Evolutionary conservation across 441 rosid species (phyloP).

Genomic region (Rhodomyrtus psidioides): DNA sequence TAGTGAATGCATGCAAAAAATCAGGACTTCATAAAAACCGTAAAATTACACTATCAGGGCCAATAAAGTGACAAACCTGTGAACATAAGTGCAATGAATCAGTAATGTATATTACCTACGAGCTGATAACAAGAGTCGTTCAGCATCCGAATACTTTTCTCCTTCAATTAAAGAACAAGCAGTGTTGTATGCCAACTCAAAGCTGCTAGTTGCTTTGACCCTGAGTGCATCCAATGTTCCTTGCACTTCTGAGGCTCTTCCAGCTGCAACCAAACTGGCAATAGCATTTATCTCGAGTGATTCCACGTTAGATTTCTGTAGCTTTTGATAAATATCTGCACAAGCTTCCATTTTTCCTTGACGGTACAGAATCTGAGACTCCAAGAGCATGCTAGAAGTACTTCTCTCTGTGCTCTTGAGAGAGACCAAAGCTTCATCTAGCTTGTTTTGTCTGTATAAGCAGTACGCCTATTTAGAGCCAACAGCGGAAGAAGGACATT

Average conservation of each 20-base stretch:
- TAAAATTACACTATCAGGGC: neutral
- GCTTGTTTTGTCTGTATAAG: slow-evolving; percentile 77
- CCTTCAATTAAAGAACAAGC: slow-evolving; percentile 79
- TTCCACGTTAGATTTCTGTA: slow-evolving; percentile 50
- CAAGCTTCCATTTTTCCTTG: slow-evolving; percentile 66
- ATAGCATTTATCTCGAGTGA: slow-evolving; percentile 54
- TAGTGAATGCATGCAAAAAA: neutral
- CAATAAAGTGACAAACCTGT: neutral
- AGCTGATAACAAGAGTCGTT: slow-evolving; percentile 74
- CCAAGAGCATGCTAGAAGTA: slow-evolving; percentile 50
- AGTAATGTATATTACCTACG: slow-evolving; percentile 39
- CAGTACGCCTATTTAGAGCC: slow-evolving; percentile 62
- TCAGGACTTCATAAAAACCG: neutral
- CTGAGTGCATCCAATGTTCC: slow-evolving; percentile 47
- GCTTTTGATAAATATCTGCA: slow-evolving; percentile 52
- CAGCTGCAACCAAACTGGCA: slow-evolving; percentile 73
- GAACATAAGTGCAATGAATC: neutral
- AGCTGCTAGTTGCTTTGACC: slow-evolving; percentile 61
- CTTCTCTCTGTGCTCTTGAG: slow-evolving; percentile 44
- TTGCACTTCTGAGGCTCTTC: slow-evolving; percentile 66
- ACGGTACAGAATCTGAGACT: slow-evolving; percentile 83
- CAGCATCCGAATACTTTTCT: slow-evolving; percentile 54
- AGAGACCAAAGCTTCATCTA: slow-evolving; percentile 59
- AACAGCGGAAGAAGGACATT: neutral
- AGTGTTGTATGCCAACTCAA: slow-evolving; percentile 73